These are phyloP conservation scores for Nothomitra cinnamomea DNA, from an alignment of 2,329 filamentous ascomycete species.

Conservation along the genomic window DNA sequence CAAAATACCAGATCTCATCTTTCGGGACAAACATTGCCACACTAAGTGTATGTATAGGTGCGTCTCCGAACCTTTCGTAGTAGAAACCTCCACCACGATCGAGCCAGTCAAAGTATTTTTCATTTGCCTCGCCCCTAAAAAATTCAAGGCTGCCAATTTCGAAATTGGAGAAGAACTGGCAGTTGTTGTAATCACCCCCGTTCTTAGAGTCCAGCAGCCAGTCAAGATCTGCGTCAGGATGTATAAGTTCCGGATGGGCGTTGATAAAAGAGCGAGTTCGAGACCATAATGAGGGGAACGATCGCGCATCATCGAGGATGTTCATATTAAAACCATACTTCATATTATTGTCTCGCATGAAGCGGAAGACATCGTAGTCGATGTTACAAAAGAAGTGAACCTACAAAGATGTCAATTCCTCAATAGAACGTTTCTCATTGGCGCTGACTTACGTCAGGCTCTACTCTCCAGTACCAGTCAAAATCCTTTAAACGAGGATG, in stretches of 20 bases:
- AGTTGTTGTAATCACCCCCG: slow-evolving; percentile 30
- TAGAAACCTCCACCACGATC: slow-evolving; percentile 32
- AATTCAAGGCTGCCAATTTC: slow-evolving; percentile 33
- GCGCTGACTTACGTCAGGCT: slow-evolving; percentile 36
- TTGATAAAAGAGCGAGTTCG: slow-evolving; percentile 30
- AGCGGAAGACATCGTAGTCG: slow-evolving; percentile 22
- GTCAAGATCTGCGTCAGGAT: slow-evolving; percentile 30
- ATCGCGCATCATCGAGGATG: slow-evolving; percentile 27
- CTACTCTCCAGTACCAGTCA: slow-evolving; percentile 43
- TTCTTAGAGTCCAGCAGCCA: slow-evolving; percentile 28
- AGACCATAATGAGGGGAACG: slow-evolving; percentile 29
- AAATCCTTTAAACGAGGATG: slow-evolving; percentile 27
- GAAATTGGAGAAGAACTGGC: slow-evolving; percentile 35
- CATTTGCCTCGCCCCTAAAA: slow-evolving; percentile 31
- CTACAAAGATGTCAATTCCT: slow-evolving; percentile 19
- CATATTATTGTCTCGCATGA: slow-evolving; percentile 19
- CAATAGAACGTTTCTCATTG: slow-evolving; percentile 3
- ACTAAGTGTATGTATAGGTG: slow-evolving; percentile 36
- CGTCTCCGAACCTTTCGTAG: slow-evolving; percentile 30
- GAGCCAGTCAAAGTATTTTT: slow-evolving; percentile 32
- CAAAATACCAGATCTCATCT: slow-evolving; percentile 33
- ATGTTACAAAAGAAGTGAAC: slow-evolving; percentile 35
- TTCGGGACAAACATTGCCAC: slow-evolving; percentile 36
- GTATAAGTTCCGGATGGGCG: slow-evolving; percentile 26
- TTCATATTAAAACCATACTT: slow-evolving; percentile 35